Evolutionary conservation across 345 rosid species (phyloP).

Genomic region (Nephelium lappaceum): DNA sequence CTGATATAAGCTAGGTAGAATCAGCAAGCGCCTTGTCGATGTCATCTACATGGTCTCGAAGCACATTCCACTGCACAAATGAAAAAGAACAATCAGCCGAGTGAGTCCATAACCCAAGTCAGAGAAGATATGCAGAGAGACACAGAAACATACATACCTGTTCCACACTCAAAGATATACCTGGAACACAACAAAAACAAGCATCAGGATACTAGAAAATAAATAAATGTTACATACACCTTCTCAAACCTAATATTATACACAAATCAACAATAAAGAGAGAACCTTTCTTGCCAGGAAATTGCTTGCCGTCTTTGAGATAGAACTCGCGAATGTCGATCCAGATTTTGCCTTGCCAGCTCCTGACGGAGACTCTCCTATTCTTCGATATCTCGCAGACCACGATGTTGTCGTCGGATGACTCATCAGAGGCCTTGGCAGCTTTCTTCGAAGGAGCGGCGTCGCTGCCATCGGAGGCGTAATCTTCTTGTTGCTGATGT

Average conservation of each 20-base stretch:
- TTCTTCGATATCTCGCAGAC: constrained; percentile 92
- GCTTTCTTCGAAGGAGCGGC: constrained; percentile 73
- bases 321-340: constrained; percentile 95
- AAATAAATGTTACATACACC: too few relatives aligned
- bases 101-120: neutral
- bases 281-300: constrained; percentile 86
- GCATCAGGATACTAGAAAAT: neutral
- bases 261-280: neutral
- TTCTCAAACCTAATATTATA: too few relatives aligned
- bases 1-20: constrained; percentile 26
- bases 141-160: constrained; percentile 52
- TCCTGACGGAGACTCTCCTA: constrained; percentile 82
- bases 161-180: constrained; percentile 76
- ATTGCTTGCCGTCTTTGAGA: constrained; percentile 73
- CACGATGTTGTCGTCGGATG: constrained; percentile 59
- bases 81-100: neutral
- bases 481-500: constrained; percentile 59
- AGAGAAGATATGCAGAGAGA: neutral
- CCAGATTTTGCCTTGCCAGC: constrained; percentile 77
- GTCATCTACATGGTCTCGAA: constrained; percentile 55
- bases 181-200: constrained; percentile 38
- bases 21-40: constrained; percentile 70
- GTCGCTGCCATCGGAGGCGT: constrained; percentile 59
- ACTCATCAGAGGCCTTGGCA: constrained; percentile 58
- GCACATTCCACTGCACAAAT: constrained; percentile 64